phyloP scores from a whole-genome alignment of 2,329 filamentous ascomycete genomes.

The Fusarium neocosmosporiellum region DNA sequence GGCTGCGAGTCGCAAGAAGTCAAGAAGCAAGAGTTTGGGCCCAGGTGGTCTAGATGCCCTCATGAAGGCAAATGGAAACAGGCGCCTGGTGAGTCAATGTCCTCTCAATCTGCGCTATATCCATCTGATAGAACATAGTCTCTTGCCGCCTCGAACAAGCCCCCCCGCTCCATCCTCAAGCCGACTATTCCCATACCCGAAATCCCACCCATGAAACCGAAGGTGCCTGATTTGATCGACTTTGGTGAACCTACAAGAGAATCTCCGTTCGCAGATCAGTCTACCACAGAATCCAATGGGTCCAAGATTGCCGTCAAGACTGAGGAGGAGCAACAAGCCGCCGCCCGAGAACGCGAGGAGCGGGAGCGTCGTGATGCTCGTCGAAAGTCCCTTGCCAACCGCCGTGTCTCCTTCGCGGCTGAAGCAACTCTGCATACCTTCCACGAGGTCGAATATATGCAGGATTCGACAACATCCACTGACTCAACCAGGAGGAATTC shows the following conservation, averaged over 20 bases:
- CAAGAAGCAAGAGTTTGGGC: slow-evolving; percentile 94
- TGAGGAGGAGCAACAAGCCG: slow-evolving; percentile 77
- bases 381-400: slow-evolving; percentile 91
- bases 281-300: slow-evolving; percentile 43
- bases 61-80: slow-evolving; percentile 79
- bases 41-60: slow-evolving; percentile 89
- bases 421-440: slow-evolving; percentile 98
- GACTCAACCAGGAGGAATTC: slow-evolving; percentile 82
- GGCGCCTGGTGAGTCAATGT: slow-evolving; percentile 73
- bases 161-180: slow-evolving; percentile 81
- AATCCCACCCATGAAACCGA: slow-evolving; percentile 72
- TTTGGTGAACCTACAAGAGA: slow-evolving; percentile 24
- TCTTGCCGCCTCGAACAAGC: slow-evolving; percentile 62
- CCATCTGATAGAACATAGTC: slow-evolving; percentile 56
- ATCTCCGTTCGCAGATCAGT: slow-evolving; percentile 21
- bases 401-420: slow-evolving; percentile 95
- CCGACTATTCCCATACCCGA: slow-evolving; percentile 77
- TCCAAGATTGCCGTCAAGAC: slow-evolving; percentile 74
- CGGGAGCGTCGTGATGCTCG: slow-evolving; percentile 85
- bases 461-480: slow-evolving; percentile 85
- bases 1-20: slow-evolving; percentile 71
- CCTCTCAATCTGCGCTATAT: slow-evolving; percentile 3
- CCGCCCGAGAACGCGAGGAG: slow-evolving; percentile 76
- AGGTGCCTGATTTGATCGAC: slow-evolving; percentile 32
- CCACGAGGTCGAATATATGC: slow-evolving; percentile 89